Evolutionary conservation across 2,329 filamentous ascomycete genomes (phyloP).

Genomic region (Diaporthe citriasiana): DNA sequence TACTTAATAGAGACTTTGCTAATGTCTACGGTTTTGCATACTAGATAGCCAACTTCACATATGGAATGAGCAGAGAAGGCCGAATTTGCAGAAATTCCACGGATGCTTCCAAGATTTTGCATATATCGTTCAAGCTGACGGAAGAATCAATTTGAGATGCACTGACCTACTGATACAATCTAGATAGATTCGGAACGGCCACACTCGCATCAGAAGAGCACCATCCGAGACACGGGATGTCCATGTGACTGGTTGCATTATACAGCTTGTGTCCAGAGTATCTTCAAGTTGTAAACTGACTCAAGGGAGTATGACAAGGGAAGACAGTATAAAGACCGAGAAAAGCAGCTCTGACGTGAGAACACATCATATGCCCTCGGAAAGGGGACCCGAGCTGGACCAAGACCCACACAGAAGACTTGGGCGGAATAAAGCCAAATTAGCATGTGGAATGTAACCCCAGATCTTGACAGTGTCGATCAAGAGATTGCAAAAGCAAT

Average conservation of each 20-base stretch:
- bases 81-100: neutral
- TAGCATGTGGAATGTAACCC: neutral
- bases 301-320: fast-evolving
- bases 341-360: neutral
- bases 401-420: neutral
- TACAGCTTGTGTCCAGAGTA: too few species aligned
- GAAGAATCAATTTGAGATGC: neutral
- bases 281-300: neutral
- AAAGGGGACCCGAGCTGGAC: neutral
- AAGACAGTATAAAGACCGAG: neutral
- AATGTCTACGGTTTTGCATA: neutral
- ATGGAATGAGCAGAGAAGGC: neutral
- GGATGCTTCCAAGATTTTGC: neutral
- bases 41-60: neutral
- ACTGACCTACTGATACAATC: neutral
- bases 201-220: neutral
- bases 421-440: neutral
- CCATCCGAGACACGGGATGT: too few species aligned
- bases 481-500: conserved; percentile 7
- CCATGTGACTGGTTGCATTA: neutral
- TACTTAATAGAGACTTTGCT: neutral
- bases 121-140: neutral
- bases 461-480: conserved; percentile 22
- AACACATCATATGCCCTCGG: neutral
- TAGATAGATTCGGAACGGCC: neutral